These are phyloP conservation scores for Amanita polypyramis DNA, from an alignment of 768 basidiomycete species.

Conservation along the genomic window DNA sequence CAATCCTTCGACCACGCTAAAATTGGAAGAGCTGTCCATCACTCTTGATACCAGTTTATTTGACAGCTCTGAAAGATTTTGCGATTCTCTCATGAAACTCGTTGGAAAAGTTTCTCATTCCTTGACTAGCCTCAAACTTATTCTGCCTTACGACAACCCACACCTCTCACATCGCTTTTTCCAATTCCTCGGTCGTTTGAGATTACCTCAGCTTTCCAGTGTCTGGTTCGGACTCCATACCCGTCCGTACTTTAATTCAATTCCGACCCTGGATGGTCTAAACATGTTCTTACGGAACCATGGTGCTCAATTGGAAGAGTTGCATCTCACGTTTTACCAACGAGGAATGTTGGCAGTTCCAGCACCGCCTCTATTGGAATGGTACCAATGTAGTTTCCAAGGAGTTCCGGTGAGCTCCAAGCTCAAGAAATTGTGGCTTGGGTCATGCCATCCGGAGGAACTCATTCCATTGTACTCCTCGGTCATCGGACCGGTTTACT, in stretches of 20 bases:
- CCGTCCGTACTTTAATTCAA: background rate
- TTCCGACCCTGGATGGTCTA: background rate
- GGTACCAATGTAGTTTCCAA: slow-evolving; percentile 2
- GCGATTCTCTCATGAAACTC: background rate
- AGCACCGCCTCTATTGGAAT: background rate
- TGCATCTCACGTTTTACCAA: slow-evolving; percentile 5
- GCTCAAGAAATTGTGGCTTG: slow-evolving; percentile 2
- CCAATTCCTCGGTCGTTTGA: background rate
- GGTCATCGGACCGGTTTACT: background rate
- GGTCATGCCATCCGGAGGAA: slow-evolving; percentile 3
- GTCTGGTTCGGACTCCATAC: slow-evolving; percentile 1
- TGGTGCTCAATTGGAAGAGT: background rate
- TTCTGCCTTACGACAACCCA: background rate
- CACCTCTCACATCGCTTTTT: background rate
- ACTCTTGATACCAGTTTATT: background rate
- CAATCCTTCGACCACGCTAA: background rate
- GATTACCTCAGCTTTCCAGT: background rate
- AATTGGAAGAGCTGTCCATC: slow-evolving; percentile 1
- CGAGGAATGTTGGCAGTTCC: slow-evolving; percentile 1
- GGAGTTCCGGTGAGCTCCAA: background rate
- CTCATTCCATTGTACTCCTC: slow-evolving; percentile 1
- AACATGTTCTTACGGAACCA: slow-evolving; percentile 4
- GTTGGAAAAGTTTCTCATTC: background rate
- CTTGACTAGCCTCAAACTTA: slow-evolving; percentile 3
- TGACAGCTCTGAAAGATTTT: background rate